Conservation (phyloP, 164 flowering plant genomes). For the Malania oleifera region DNA sequence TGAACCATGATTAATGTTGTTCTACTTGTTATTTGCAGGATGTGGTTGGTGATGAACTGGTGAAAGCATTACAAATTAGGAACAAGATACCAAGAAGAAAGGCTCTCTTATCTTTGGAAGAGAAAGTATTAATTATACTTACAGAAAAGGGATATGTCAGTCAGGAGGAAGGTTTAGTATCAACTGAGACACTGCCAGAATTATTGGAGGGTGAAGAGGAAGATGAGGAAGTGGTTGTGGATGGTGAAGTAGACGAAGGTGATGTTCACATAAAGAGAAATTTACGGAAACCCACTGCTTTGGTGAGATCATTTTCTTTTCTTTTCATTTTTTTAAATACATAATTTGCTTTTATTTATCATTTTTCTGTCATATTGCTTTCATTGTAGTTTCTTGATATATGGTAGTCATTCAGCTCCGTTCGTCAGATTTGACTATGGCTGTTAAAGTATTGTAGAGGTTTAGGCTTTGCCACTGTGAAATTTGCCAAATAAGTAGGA, state of each 20-base stretch:
- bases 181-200: constrained; percentile 47
- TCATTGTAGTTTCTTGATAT: no score
- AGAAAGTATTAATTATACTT: constrained; percentile 62
- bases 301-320: no score
- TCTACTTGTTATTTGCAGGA: constrained; percentile 44
- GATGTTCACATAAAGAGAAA: constrained; percentile 88
- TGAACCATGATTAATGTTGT: not conserved
- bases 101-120: constrained; percentile 76
- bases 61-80: constrained; percentile 56
- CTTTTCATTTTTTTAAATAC: not conserved
- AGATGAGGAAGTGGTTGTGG: constrained; percentile 84
- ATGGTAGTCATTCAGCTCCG: no score
- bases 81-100: constrained; percentile 85
- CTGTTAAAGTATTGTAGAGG: no score
- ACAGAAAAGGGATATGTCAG: constrained; percentile 77
- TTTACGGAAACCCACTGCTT: constrained; percentile 44
- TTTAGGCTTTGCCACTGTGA: no score
- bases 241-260: constrained; percentile 99
- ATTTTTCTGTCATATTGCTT: not conserved
- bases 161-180: constrained; percentile 33
- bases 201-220: constrained; percentile 84
- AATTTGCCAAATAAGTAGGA: no score
- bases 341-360: not conserved
- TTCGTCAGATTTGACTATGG: no score
- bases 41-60: constrained; percentile 78